Conservation (phyloP, 306 rosid genomes). For the Pyrus pyrifolia region DNA sequence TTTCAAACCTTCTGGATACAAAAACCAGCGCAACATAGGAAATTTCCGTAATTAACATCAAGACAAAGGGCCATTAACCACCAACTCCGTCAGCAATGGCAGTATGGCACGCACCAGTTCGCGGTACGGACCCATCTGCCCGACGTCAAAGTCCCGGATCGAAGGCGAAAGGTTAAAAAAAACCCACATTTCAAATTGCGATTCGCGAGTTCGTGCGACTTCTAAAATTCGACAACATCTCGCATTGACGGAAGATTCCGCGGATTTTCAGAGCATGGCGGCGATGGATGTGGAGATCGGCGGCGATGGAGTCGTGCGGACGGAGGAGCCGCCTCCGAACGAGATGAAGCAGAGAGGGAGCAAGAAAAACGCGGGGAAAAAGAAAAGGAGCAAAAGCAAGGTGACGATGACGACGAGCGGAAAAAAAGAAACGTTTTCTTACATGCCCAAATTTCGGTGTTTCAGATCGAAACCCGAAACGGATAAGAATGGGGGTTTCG, state of each 20-base stretch:
- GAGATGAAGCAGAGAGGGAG: constrained; percentile 1
- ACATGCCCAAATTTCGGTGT: constrained; percentile 47
- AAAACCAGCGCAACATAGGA: not conserved
- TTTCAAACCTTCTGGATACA: not conserved
- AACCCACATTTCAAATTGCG: not conserved
- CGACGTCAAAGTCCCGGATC: not conserved
- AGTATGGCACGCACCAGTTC: not conserved
- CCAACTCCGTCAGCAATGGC: not conserved
- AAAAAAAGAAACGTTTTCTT: not conserved
- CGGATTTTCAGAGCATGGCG: constrained; percentile 8
- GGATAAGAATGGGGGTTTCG: constrained; percentile 40
- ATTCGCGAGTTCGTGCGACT: not conserved
- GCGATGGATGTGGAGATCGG: constrained; percentile 24
- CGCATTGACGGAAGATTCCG: not conserved
- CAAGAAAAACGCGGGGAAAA: not conserved
- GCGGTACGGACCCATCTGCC: not conserved
- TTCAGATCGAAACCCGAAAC: constrained; percentile 33
- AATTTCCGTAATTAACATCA: not conserved
- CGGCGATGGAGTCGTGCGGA: not conserved
- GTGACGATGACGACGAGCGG: not conserved
- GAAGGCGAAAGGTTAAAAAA: not conserved
- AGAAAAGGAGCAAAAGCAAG: constrained; percentile 17
- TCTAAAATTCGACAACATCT: not conserved
- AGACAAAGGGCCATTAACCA: not conserved
- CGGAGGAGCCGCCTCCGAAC: not conserved